phyloP scores from a whole-genome alignment of 345 rosid genomes.

The Salix exigua region DNA sequence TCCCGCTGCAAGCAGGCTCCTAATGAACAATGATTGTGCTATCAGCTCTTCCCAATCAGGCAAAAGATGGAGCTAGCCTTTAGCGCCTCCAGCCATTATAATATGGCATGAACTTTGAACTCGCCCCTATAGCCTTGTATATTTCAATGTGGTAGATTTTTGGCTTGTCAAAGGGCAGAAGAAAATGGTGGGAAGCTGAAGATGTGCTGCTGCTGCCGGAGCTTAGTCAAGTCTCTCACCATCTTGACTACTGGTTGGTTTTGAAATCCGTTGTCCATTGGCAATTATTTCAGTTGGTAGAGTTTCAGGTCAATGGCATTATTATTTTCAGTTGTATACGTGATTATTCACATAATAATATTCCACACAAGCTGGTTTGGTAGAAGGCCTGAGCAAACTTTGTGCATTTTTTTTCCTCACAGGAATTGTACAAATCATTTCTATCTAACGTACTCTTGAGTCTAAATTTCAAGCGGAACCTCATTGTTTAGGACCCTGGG shows the following conservation, averaged over 20 bases:
- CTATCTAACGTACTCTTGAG: neutral
- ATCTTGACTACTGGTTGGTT: constrained; percentile 2
- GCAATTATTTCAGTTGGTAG: constrained; percentile 16
- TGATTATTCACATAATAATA: neutral
- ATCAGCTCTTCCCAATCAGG: neutral
- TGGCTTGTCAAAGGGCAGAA: constrained; percentile 12
- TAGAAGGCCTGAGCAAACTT: neutral
- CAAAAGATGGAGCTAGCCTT: neutral
- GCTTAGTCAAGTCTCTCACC: neutral
- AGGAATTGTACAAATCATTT: neutral
- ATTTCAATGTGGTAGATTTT: constrained; percentile 26
- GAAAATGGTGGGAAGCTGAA: constrained; percentile 16
- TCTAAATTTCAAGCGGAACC: neutral
- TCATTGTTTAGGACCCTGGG: neutral
- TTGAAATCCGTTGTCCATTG: constrained; percentile 17
- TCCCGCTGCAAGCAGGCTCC: constrained; percentile 41
- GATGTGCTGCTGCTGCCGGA: constrained; percentile 6
- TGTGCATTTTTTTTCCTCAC: neutral
- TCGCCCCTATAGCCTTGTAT: constrained; percentile 16
- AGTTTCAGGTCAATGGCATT: constrained; percentile 5
- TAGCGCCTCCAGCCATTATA: constrained; percentile 9
- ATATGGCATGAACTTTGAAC: neutral
- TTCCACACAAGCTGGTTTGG: no score
- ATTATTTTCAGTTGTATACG: constrained; percentile 14
- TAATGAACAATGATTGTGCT: constrained; percentile 12